These are phyloP conservation scores for Cystobasidiaceae sp. DNA, from an alignment of 1,284 basidiomycete genomes.

Conservation along the genomic window DNA sequence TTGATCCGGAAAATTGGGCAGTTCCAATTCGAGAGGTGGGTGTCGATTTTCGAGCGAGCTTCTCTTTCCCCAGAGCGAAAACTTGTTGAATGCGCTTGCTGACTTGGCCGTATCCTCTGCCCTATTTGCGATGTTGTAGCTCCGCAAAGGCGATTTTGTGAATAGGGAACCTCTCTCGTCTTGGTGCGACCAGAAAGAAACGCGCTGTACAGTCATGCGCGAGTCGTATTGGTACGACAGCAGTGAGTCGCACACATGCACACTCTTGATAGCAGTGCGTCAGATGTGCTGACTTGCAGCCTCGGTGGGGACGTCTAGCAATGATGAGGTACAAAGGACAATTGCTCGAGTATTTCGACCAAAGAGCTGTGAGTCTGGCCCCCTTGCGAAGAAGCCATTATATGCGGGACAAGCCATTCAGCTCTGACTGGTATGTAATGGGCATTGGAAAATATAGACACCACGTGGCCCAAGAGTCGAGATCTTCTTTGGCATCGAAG, in stretches of 20 bases:
- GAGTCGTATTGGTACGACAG: conserved; percentile 10
- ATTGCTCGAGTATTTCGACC: conserved; percentile 17
- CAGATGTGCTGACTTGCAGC: too few relatives aligned
- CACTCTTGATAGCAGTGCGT: too few relatives aligned
- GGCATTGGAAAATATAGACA: neutral
- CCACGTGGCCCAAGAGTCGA: neutral
- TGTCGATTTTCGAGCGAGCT: neutral
- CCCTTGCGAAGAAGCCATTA: too few relatives aligned
- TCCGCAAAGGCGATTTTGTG: conserved; percentile 1
- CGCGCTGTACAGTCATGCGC: conserved; percentile 15
- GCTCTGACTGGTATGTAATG: neutral
- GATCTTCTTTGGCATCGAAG: conserved; percentile 6
- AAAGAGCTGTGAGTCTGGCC: neutral
- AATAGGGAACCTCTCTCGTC: conserved; percentile 1
- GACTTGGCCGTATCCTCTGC: too few relatives aligned
- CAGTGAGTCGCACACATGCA: neutral
- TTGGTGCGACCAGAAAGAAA: neutral
- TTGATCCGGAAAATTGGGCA: conserved; percentile 13
- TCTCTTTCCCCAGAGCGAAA: neutral
- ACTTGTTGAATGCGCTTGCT: too few relatives aligned
- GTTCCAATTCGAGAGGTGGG: conserved; percentile 21
- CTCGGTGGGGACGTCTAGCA: too few relatives aligned
- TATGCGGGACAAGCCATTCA: too few relatives aligned
- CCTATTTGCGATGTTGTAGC: neutral
- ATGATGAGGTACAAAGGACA: neutral